phyloP scores from a whole-genome alignment of 805 yeast genomes.

The Alloascoidea africana region DNA sequence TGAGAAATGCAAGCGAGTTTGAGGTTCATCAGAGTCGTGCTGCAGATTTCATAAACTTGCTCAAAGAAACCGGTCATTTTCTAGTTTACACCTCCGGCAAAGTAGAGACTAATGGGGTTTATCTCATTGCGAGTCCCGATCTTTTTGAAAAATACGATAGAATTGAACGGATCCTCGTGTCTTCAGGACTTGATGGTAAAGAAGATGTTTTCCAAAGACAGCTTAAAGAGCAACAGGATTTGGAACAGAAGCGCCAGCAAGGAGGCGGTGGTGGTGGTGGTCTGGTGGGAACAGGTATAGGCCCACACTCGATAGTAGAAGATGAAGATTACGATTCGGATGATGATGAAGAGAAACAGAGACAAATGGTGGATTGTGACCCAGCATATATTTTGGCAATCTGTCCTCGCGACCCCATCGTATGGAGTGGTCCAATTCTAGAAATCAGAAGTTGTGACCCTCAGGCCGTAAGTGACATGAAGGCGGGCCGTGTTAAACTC shows the following conservation, averaged over 20 bases:
- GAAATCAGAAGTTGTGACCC: conserved; percentile 23
- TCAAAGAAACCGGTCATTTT: conserved; percentile 57
- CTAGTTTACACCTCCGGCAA: conserved; percentile 55
- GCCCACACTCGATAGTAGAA: background rate
- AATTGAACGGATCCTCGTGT: conserved; percentile 7
- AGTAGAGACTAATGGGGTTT: conserved; percentile 60
- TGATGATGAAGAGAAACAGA: conserved; percentile 12
- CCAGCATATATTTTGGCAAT: conserved; percentile 56
- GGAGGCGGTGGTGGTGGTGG: too few species aligned
- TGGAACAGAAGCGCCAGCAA: too few species aligned
- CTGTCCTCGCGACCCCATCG: conserved; percentile 69
- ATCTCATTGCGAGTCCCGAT: conserved; percentile 61
- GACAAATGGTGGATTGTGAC: background rate
- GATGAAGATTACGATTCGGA: conserved; percentile 8
- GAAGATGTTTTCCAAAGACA: too few species aligned
- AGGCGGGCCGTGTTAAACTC: conserved; percentile 50
- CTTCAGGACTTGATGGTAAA: conserved; percentile 2
- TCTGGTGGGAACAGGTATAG: too few species aligned
- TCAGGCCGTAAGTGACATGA: conserved; percentile 29
- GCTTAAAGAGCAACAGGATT: too few species aligned
- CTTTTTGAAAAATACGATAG: conserved; percentile 23
- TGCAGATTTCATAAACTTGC: conserved; percentile 33
- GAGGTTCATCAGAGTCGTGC: conserved; percentile 20
- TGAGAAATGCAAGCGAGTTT: conserved; percentile 50
- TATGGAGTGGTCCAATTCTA: conserved; percentile 78